A percentile compares a stretch with the other conserved stretches of the same genome.
Conservation (phyloP, 2,329 filamentous ascomycete genomes). For the Gaeumannomyces sp. region DNA sequence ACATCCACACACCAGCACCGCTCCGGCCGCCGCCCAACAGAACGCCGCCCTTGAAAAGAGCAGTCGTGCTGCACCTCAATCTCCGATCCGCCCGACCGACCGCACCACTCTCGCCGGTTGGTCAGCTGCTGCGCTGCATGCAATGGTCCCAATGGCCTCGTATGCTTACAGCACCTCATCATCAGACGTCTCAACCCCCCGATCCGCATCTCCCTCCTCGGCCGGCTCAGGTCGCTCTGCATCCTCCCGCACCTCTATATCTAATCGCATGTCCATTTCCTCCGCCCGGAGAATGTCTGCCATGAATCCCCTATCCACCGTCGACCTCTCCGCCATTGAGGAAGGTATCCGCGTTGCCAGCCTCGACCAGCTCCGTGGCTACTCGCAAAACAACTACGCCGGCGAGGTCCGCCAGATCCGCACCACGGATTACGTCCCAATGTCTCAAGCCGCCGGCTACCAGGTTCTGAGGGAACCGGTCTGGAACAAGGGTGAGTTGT, state of each 20-base stretch:
- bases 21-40: not conserved
- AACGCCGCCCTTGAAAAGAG: not conserved
- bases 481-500: conserved; percentile 57
- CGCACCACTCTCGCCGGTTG: not conserved
- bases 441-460: conserved; percentile 49
- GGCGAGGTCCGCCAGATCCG: conserved; percentile 48
- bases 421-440: conserved; percentile 46
- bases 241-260: conserved; percentile 44
- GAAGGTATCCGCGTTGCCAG: conserved; percentile 54
- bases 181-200: conserved; percentile 48
- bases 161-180: conserved; percentile 37
- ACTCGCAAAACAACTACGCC: conserved; percentile 49
- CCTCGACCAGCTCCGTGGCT: conserved; percentile 55
- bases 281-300: conserved; percentile 43
- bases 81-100: not conserved
- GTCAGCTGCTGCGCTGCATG: conserved; percentile 12
- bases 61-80: not conserved
- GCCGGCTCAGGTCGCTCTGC: conserved; percentile 35
- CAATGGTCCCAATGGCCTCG: conserved; percentile 35
- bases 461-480: conserved; percentile 56
- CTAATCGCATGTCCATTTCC: conserved; percentile 44
- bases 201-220: conserved; percentile 45
- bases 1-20: not conserved
- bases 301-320: conserved; percentile 49
- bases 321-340: conserved; percentile 52